Conservation (phyloP, 2,329 filamentous ascomycete genomes). For the Neonectria neomacrospora region DNA sequence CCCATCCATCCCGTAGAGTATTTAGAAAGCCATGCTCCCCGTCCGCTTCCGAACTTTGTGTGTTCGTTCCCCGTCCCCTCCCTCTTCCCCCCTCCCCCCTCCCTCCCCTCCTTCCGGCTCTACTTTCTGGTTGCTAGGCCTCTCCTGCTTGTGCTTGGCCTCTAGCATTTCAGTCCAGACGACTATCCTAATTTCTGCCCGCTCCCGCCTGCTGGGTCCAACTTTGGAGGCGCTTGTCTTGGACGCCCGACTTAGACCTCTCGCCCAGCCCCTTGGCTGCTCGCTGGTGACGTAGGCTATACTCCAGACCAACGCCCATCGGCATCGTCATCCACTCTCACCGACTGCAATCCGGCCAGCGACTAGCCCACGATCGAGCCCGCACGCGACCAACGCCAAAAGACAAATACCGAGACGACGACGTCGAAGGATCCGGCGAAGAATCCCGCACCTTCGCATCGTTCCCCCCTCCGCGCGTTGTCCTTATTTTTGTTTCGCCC, state of each 20-base stretch:
- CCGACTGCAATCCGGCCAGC: not conserved
- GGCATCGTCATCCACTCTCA: constrained; percentile 33
- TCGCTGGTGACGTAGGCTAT: constrained; percentile 42
- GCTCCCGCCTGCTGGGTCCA: not conserved
- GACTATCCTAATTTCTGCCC: not conserved
- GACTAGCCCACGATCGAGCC: constrained; percentile 17
- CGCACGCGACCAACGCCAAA: constrained; percentile 1
- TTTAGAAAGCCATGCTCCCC: constrained; percentile 35
- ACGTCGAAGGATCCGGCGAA: constrained; percentile 6
- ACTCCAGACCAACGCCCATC: constrained; percentile 25
- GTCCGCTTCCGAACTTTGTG: constrained; percentile 12
- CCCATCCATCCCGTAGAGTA: constrained; percentile 24
- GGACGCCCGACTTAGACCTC: constrained; percentile 38
- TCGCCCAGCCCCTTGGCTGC: constrained; percentile 36
- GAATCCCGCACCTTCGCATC: not conserved
- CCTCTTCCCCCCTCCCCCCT: too few species aligned
- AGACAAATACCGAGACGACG: not conserved
- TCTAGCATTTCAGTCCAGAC: constrained; percentile 3
- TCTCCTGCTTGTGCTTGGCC: constrained; percentile 23
- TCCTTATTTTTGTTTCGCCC: not conserved
- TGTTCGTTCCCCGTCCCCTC: constrained; percentile 8
- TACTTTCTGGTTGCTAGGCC: constrained; percentile 9
- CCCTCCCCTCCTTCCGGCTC: constrained; percentile 19
- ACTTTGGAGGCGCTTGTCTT: constrained; percentile 32
- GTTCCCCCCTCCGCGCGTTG: not conserved